Evolutionary conservation across 2,329 filamentous ascomycete genomes (phyloP), one percentile per base, ranked within the genome.

Genomic region (Aspergillus sp.): DNA sequence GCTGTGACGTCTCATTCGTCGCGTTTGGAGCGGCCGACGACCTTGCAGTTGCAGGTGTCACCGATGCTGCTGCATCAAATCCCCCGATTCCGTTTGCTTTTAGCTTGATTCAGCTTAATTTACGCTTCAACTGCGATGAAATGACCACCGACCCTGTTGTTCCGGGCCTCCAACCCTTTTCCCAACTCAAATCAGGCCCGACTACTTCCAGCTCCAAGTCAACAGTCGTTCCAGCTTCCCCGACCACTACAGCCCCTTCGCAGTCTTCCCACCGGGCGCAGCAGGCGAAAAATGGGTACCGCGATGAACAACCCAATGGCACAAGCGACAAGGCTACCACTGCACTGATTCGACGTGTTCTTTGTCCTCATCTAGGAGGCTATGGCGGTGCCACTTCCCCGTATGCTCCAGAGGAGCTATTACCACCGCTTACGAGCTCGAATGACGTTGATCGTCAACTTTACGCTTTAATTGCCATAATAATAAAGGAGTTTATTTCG

Each of bases 391-490:
- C 78, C 58, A 77, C 75, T 80, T 88, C 76, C 66, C 83, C 83
- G 45, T 80, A 80, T 67, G 84, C 90, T 49, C 87, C 96, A 65
- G 87, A 96, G 59, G 89, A 93, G 66, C 80, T 96, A 44, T 80
- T 99, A 46, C 95, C 93, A 58, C 92, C 93, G 40, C 81, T 99
- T 69, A 98, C 93, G 49, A 96, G 92, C 78, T 92, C 91, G 51
- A 96, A 96, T 73, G 91, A 96, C 66, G 86, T 98, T 59, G 95
- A 99, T 74, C 79, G 96, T 56, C 90, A 99, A 76, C 83, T 99
- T 4, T 99, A 98, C 72, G 93, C 91, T 27, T 84, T 98, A 59
- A 87, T 99, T 60, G 90, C 95, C 52, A 89, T 98, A 58, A 86
- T 98, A 61, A 82, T 97, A 67, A 87, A 90, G 68, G 92, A 97